phyloP scores from a whole-genome alignment of 225 moss, liverwort and hornwort species.

The Sphagnum contortum region DNA sequence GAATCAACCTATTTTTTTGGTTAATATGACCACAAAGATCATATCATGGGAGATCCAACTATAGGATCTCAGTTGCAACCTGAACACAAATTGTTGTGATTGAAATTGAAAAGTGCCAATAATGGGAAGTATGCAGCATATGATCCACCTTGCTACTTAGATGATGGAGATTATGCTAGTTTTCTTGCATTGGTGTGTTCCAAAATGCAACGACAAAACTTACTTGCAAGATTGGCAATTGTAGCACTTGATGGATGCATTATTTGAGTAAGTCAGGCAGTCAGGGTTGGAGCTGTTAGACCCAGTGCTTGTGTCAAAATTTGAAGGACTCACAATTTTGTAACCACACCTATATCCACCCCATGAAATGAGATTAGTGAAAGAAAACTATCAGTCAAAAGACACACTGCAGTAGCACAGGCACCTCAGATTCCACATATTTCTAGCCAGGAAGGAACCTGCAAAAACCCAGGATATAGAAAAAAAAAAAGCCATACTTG shows the following conservation, averaged over 20 bases:
- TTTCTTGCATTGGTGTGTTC: neutral
- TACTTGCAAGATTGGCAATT: constrained; percentile 54
- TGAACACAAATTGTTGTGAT: neutral
- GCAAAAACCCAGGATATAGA: no score
- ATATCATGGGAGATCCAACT: neutral
- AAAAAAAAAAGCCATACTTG: no score
- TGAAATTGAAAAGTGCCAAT: neutral
- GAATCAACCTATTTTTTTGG: neutral
- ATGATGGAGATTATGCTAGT: neutral
- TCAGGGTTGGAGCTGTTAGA: constrained; percentile 27
- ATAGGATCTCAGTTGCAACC: neutral
- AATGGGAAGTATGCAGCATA: neutral
- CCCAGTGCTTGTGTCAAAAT: constrained; percentile 15
- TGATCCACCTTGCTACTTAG: neutral
- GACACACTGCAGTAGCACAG: neutral
- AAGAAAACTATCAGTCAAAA: neutral
- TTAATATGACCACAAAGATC: neutral
- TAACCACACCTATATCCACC: constrained; percentile 28
- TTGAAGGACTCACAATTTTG: constrained; percentile 13
- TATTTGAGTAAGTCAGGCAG: constrained; percentile 31
- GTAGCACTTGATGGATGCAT: constrained; percentile 35
- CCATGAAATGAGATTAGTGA: neutral
- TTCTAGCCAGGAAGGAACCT: no score
- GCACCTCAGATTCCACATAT: no score
- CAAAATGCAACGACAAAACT: neutral